These are phyloP conservation scores for Melampsora americana DNA, from an alignment of 1,284 basidiomycete species.

Conservation along the genomic window DNA sequence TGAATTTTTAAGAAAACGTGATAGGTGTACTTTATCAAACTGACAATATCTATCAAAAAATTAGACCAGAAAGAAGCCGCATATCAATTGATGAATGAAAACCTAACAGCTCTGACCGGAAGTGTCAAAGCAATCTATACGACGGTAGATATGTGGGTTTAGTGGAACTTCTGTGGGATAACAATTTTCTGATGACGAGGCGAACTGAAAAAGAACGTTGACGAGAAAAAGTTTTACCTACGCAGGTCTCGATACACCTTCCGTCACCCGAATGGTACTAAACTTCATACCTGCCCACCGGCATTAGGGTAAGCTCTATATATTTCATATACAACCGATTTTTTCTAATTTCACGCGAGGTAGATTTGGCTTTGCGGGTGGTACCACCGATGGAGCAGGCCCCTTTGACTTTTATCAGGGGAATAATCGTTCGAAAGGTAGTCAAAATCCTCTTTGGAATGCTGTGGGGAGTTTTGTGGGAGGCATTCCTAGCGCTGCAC, in stretches of 20 bases:
- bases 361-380: slow-evolving; percentile 72
- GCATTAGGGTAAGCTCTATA: slow-evolving; percentile 64
- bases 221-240: slow-evolving; percentile 62
- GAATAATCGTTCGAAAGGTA: slow-evolving; percentile 61
- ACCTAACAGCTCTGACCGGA: neutral
- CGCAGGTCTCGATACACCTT: slow-evolving; percentile 13
- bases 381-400: slow-evolving; percentile 77
- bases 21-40: neutral
- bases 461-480: slow-evolving; percentile 66
- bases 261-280: neutral
- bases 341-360: slow-evolving; percentile 45
- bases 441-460: slow-evolving; percentile 76
- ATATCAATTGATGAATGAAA: neutral
- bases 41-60: neutral
- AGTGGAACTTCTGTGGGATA: slow-evolving; percentile 57
- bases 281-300: slow-evolving; percentile 69
- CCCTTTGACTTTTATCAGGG: slow-evolving; percentile 77
- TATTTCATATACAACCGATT: neutral
- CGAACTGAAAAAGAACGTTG: slow-evolving; percentile 65
- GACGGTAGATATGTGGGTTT: slow-evolving; percentile 46
- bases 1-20: neutral
- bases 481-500: slow-evolving; percentile 62
- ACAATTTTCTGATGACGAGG: slow-evolving; percentile 64
- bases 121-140: slow-evolving; percentile 20
- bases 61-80: slow-evolving; percentile 19